Evolutionary conservation across 148 eudicot genomes (phyloP).

Genomic region (Camellia japonica): DNA sequence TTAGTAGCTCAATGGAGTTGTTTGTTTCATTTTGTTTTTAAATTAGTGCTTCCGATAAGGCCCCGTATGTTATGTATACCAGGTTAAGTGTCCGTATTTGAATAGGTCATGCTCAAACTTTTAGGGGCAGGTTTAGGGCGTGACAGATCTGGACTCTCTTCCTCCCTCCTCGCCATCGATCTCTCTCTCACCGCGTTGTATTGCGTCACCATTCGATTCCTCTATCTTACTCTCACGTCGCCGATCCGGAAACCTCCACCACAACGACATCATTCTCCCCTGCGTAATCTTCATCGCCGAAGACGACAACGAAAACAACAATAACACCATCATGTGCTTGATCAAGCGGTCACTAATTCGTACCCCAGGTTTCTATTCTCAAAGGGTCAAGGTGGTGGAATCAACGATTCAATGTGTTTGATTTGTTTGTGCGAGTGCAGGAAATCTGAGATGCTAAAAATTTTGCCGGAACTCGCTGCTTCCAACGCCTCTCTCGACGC

Average conservation of each 20-base stretch:
- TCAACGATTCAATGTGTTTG: slow-evolving; percentile 43
- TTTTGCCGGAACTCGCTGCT: slow-evolving; percentile 89
- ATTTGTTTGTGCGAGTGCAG: slow-evolving; percentile 83
- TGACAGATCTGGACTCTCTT: too few relatives aligned
- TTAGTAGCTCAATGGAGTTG: too few relatives aligned
- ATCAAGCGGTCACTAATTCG: slow-evolving; percentile 59
- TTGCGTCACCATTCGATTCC: too few relatives aligned
- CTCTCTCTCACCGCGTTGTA: too few relatives aligned
- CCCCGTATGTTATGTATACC: too few relatives aligned
- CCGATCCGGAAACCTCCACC: neutral
- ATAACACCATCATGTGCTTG: slow-evolving; percentile 58
- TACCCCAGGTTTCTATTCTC: slow-evolving; percentile 66
- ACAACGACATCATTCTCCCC: slow-evolving; percentile 49
- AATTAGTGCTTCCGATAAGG: too few relatives aligned
- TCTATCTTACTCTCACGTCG: too few relatives aligned
- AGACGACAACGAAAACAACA: slow-evolving; percentile 29
- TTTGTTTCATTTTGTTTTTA: too few relatives aligned
- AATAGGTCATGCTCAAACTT: too few relatives aligned
- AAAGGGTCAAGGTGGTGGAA: slow-evolving; percentile 14
- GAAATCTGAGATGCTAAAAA: slow-evolving; percentile 73
- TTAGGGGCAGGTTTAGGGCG: too few relatives aligned
- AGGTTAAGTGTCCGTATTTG: too few relatives aligned
- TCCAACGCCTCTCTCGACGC: slow-evolving; percentile 87
- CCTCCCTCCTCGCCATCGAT: too few relatives aligned
- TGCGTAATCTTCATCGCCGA: slow-evolving; percentile 76